A percentile compares a stretch with the other conserved stretches of the same genome.
These are phyloP conservation scores for Thyridium curvatum DNA, from an alignment of 2,329 filamentous ascomycete species.

Conservation along the genomic window DNA sequence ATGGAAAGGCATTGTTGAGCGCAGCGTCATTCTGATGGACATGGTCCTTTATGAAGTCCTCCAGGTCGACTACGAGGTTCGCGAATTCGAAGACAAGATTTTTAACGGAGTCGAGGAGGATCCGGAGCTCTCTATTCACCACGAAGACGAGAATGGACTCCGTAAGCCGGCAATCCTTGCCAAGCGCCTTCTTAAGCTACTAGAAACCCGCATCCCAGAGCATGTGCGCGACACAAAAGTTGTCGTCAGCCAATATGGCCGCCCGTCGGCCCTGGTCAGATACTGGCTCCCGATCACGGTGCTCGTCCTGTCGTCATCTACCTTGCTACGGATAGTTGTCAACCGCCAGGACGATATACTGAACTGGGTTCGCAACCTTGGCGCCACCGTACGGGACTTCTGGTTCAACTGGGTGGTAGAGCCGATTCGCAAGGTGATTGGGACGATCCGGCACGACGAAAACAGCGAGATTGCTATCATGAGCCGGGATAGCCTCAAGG, in stretches of 20 bases:
- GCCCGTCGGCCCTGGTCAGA: conserved; percentile 66
- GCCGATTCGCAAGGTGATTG: conserved; percentile 73
- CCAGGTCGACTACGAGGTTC: conserved; percentile 53
- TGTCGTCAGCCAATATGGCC: conserved; percentile 61
- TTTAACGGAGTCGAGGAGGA: conserved; percentile 58
- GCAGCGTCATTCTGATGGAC: conserved; percentile 80
- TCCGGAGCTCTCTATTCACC: conserved; percentile 47
- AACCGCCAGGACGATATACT: conserved; percentile 71
- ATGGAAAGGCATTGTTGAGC: conserved; percentile 68
- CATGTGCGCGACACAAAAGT: conserved; percentile 53
- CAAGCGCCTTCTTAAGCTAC: conserved; percentile 60
- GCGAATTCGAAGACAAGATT: conserved; percentile 60
- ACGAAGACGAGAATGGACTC: conserved; percentile 35
- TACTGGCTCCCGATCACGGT: conserved; percentile 80
- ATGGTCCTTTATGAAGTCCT: conserved; percentile 71
- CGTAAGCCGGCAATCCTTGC: conserved; percentile 56
- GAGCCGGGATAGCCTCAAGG: conserved; percentile 85
- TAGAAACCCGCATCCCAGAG: conserved; percentile 60
- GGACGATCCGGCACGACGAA: conserved; percentile 88
- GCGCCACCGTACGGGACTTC: conserved; percentile 76
- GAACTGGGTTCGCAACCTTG: conserved; percentile 74
- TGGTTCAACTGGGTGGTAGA: conserved; percentile 96
- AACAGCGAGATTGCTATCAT: conserved; percentile 94
- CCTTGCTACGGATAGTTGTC: conserved; percentile 71
- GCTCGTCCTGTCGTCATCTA: conserved; percentile 76